A percentile compares a stretch with the other conserved stretches of the same genome.
Conservation (phyloP, 768 basidiomycete genomes). For the Hygrocybe punicea region DNA sequence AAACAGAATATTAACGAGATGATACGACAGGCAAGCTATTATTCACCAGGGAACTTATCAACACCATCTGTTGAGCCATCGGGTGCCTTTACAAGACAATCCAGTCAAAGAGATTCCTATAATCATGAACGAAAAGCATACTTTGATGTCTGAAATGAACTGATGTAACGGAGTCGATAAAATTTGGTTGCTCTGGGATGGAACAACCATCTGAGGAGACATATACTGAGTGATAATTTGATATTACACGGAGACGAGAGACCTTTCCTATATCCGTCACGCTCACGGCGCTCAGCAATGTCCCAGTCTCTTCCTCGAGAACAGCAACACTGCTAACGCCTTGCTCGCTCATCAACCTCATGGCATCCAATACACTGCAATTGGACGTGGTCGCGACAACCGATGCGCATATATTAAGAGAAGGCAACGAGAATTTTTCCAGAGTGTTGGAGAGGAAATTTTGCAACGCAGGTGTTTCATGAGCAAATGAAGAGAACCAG, state of each 20-base stretch:
- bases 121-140: constrained; percentile 19
- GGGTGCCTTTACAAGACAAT: constrained; percentile 44
- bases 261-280: constrained; percentile 82
- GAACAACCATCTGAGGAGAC: constrained; percentile 60
- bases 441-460: constrained; percentile 54
- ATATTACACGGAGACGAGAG: constrained; percentile 7
- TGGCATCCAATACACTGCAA: constrained; percentile 70
- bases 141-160: constrained; percentile 73
- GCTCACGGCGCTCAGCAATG: constrained; percentile 69
- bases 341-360: constrained; percentile 81
- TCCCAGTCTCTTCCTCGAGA: constrained; percentile 59
- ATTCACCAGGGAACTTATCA: constrained; percentile 71
- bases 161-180: constrained; percentile 64
- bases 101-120: neutral
- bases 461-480: constrained; percentile 44
- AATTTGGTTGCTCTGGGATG: constrained; percentile 76
- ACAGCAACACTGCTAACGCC: constrained; percentile 83
- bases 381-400: constrained; percentile 62
- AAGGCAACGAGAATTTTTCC: constrained; percentile 56
- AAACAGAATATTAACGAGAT: neutral
- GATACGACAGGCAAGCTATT: neutral
- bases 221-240: neutral
- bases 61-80: constrained; percentile 76
- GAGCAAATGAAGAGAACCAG: constrained; percentile 61
- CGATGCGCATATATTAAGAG: constrained; percentile 56